Conservation (phyloP, 768 basidiomycete genomes). For the Leccinum subgranulosum region DNA sequence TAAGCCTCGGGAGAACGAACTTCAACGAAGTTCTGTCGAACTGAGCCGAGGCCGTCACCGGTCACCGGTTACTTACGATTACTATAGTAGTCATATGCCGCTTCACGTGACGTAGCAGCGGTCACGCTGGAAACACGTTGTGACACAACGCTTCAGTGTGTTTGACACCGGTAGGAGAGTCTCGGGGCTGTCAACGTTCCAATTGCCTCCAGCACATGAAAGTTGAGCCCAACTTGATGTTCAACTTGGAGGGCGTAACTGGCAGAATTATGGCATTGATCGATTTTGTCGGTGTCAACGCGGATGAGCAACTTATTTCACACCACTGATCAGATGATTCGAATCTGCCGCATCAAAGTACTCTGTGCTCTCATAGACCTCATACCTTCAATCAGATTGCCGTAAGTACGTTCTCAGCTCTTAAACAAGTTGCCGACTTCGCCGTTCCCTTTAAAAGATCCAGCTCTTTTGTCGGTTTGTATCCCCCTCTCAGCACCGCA, state of each 20-base stretch:
- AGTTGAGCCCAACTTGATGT: background rate
- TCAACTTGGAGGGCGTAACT: too few relatives aligned
- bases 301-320: background rate
- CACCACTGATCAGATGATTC: background rate
- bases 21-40: background rate
- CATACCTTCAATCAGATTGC: background rate
- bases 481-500: background rate
- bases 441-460: background rate
- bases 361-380: background rate
- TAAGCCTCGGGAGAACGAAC: background rate
- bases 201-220: background rate
- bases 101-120: too few relatives aligned
- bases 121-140: too few relatives aligned
- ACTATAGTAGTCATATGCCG: too few relatives aligned
- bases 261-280: background rate
- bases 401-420: background rate
- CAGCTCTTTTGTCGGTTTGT: background rate
- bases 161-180: background rate
- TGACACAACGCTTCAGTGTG: too few relatives aligned
- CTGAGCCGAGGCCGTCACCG: too few relatives aligned
- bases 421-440: background rate
- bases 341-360: background rate
- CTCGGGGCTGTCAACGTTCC: background rate
- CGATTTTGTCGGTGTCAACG: background rate
- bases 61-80: too few relatives aligned